Conservation (phyloP, 495 filamentous ascomycete genomes). For the Aspergillus ellipticus region DNA sequence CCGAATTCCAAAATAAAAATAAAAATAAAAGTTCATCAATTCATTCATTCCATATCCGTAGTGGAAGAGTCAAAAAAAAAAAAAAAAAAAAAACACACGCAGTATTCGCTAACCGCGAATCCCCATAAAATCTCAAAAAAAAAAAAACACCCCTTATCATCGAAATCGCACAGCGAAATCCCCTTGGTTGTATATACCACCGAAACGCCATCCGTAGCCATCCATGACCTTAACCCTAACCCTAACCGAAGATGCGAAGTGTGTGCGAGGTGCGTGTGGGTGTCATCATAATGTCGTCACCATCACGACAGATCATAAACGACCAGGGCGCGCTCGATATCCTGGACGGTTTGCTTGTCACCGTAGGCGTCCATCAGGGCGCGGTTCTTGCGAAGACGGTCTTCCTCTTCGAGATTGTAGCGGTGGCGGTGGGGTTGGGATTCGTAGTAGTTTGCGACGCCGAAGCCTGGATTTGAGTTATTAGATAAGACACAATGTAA, state of each 20-base stretch:
- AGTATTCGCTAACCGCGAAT: too few relatives aligned
- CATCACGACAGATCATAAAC: not conserved
- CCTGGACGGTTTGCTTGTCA: not conserved
- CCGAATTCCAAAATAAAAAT: too few relatives aligned
- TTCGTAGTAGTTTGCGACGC: not conserved
- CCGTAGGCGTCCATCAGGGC: slow-evolving; percentile 2
- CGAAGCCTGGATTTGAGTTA: not conserved
- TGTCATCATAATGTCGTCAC: not conserved
- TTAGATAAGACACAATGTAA: not conserved
- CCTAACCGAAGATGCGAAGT: not conserved
- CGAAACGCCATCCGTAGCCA: too few relatives aligned
- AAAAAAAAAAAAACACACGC: too few relatives aligned
- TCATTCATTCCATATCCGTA: too few relatives aligned
- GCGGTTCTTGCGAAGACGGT: not conserved
- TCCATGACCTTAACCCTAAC: too few relatives aligned
- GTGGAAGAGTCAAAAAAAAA: too few relatives aligned
- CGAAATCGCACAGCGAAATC: too few relatives aligned
- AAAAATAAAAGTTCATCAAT: too few relatives aligned
- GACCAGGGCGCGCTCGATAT: slow-evolving; percentile 1
- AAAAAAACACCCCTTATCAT: too few relatives aligned
- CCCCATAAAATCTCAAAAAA: too few relatives aligned
- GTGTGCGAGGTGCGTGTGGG: not conserved
- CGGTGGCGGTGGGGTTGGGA: not conserved
- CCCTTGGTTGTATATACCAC: too few relatives aligned
- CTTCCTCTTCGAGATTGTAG: not conserved